Conservation (phyloP, 768 basidiomycete species). For the Multifurca ochricompacta region DNA sequence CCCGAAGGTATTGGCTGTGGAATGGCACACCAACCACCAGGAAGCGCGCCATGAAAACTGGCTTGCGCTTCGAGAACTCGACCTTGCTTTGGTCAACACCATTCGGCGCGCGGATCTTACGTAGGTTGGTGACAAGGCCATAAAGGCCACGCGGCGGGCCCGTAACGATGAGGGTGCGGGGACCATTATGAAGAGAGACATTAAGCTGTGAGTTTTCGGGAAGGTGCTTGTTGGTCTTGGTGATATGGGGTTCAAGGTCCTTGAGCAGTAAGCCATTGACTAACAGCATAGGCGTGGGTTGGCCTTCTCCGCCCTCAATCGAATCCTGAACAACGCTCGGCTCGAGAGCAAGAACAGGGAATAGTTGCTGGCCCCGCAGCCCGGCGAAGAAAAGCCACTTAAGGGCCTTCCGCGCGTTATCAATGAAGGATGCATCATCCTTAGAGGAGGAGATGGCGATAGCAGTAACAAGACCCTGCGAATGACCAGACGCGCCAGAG, state of each 20-base stretch:
- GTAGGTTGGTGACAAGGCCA: constrained; percentile 84
- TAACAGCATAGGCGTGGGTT: constrained; percentile 88
- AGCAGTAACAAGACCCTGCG: constrained; percentile 95
- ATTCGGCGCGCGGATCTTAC: constrained; percentile 81
- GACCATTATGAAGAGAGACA: constrained; percentile 90
- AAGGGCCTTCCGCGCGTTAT: constrained; percentile 76
- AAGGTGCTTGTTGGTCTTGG: constrained; percentile 82
- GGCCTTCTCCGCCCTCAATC: constrained; percentile 88
- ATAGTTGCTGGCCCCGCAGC: constrained; percentile 86
- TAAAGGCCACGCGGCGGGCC: constrained; percentile 89
- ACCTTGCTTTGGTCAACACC: constrained; percentile 91
- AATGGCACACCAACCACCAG: constrained; percentile 94
- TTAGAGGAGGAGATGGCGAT: constrained; percentile 76
- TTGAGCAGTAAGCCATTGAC: constrained; percentile 74
- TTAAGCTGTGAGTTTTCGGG: constrained; percentile 68
- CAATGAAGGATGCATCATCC: constrained; percentile 63
- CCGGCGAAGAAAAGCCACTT: constrained; percentile 93
- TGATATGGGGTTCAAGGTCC: constrained; percentile 73
- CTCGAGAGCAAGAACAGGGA: constrained; percentile 87
- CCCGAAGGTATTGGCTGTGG: constrained; percentile 79
- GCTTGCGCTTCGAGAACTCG: constrained; percentile 91
- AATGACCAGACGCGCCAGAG: constrained; percentile 90
- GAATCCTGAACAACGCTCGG: constrained; percentile 82
- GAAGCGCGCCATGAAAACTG: constrained; percentile 88
- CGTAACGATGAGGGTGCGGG: constrained; percentile 85